These are phyloP conservation scores for Trypanosoma cruzi DNA, from an alignment of 208 protist species.

Conservation along the genomic window DNA sequence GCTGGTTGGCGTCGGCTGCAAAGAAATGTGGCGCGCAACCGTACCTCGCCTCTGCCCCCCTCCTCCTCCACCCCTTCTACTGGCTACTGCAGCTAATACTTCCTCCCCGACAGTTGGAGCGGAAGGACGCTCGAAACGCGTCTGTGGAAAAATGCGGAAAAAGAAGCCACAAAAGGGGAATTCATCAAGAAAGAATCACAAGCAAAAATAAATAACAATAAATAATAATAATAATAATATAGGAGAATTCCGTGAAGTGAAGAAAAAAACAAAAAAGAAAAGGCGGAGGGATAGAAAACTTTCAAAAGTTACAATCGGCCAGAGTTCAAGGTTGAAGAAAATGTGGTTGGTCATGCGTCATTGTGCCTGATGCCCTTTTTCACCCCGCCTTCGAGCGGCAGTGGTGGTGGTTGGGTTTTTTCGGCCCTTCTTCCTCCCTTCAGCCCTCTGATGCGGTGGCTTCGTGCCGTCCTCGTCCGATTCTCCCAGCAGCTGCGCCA, in stretches of 20 bases:
- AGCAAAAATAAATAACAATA: background rate
- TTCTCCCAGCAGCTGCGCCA: conserved; percentile 61
- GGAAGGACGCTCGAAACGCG: background rate
- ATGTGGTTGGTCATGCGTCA: background rate
- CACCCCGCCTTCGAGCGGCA: background rate
- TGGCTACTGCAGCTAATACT: background rate
- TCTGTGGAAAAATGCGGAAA: conserved; percentile 12
- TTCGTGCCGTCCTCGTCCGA: conserved; percentile 26
- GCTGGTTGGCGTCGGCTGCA: too few species aligned
- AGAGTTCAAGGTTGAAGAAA: background rate
- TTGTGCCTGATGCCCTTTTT: background rate
- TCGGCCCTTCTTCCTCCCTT: conserved; percentile 6
- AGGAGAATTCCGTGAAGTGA: conserved; percentile 6
- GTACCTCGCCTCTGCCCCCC: background rate
- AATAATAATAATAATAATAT: conserved; percentile 26
- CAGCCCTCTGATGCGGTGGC: background rate
- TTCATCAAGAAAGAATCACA: conserved; percentile 4
- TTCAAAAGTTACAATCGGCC: background rate
- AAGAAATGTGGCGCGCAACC: too few species aligned
- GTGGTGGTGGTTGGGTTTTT: background rate
- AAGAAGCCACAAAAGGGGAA: conserved; percentile 2
- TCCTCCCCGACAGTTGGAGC: background rate
- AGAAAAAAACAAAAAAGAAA: conserved; percentile 15
- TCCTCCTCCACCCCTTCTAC: background rate
- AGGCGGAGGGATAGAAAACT: too few species aligned